Evolutionary conservation across 306 rosid genomes (phyloP), one percentile per base, ranked within the genome.

Genomic region (Medicago lupulina): DNA sequence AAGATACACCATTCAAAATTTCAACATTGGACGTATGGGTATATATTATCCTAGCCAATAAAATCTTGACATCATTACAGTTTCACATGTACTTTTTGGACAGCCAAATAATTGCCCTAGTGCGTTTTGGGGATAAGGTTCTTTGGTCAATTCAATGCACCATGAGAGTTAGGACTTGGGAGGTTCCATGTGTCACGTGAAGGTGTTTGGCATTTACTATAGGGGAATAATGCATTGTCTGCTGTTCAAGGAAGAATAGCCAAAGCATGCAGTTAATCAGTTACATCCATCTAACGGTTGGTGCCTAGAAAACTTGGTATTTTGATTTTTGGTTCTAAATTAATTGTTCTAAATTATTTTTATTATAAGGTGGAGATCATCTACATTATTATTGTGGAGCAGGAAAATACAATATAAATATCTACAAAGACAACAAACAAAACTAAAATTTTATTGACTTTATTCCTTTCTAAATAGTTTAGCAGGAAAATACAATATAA

Each of bases 51-150:
- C 0, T 0, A 47, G 25, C 74, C 74, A 69, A 69, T 69, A 11
- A n/a, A 15, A 15, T 23, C 6, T 25, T 2, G 59, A 28, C 44
- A 69, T 34, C 59, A 18, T 25, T 3, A 25, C 41, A 14, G 21
- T 69, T 69, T 8, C 57, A 21, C n/a, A 46, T 47, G 38, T 6
- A 34, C 23, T 47, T 7, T 69, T 49, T 25, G 58, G 74, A 28
- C 60, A 47, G 60, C 2, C 74, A 69, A 69, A 69, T 47, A 68
- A 68, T 69, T 47, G 43, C 28, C n/a, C 14, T 69, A 21, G 60
- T 69, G 41, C 6, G 59, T 65, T 69, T 58, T 21, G 16, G 4
- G 21, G 60, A 69, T 67, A 46, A 46, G 57, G 73, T n/a, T 67
- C 34, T 47, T 67, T 1, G 4, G 58, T 21, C 49, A 66, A 19